Evolutionary conservation across 495 filamentous ascomycete genomes (phyloP).

Genomic region (Talaromyces nanjingensis): DNA sequence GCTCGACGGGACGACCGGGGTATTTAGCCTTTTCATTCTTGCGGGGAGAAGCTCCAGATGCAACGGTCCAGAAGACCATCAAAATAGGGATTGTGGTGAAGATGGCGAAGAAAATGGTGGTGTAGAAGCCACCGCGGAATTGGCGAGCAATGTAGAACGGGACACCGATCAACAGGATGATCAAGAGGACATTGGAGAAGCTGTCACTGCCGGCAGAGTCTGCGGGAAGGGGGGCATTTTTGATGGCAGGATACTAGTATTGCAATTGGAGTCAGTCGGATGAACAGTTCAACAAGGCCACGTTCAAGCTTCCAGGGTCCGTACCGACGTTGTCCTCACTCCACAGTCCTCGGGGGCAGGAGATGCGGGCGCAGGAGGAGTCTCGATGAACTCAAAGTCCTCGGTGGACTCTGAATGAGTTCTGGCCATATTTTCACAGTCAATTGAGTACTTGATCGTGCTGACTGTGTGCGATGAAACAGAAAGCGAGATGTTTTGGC

Average conservation of each 20-base stretch:
- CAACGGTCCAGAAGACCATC: constrained; percentile 50
- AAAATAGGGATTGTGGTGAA: constrained; percentile 51
- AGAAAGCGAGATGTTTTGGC: neutral
- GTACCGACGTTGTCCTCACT: constrained; percentile 52
- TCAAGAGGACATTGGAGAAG: constrained; percentile 50
- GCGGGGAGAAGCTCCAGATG: constrained; percentile 50
- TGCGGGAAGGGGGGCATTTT: constrained; percentile 56
- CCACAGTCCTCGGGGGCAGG: constrained; percentile 45
- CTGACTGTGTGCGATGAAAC: neutral
- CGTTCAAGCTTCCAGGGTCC: constrained; percentile 14
- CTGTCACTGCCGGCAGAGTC: constrained; percentile 48
- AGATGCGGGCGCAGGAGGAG: constrained; percentile 47
- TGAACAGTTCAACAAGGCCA: constrained; percentile 1
- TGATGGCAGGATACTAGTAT: constrained; percentile 53
- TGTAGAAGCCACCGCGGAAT: constrained; percentile 47
- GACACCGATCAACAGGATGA: constrained; percentile 39
- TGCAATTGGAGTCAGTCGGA: constrained; percentile 2
- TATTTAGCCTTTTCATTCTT: constrained; percentile 56
- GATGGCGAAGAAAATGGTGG: constrained; percentile 49
- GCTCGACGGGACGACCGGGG: constrained; percentile 54
- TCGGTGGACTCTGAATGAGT: constrained; percentile 47
- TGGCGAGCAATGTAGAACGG: constrained; percentile 48
- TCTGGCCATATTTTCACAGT: constrained; percentile 34
- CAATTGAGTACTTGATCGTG: constrained; percentile 13
- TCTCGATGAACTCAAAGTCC: constrained; percentile 63